Percentiles rank a stretch among this genome's conserved stretches.
Conservation (phyloP, 306 rosid species). For the Prosopis cineraria region DNA sequence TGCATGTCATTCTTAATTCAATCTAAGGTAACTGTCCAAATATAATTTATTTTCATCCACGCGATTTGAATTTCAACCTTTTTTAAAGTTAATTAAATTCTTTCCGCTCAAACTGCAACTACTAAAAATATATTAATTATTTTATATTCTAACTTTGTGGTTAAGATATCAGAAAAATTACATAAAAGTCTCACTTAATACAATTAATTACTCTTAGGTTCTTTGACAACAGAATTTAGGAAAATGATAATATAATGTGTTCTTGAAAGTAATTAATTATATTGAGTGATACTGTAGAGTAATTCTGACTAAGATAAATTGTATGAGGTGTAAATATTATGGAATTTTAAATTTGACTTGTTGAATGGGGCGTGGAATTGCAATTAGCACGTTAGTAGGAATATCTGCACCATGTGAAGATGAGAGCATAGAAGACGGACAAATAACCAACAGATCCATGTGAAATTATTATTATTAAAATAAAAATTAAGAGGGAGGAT, state of each 20-base stretch:
- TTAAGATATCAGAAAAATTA: no score
- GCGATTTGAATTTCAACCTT: background rate
- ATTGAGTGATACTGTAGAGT: no score
- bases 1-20: background rate
- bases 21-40: background rate
- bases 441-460: background rate
- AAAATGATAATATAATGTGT: no score
- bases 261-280: no score
- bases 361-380: slow-evolving; percentile 4
- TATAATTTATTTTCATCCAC: background rate
- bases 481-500: background rate
- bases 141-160: background rate
- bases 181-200: no score
- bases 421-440: background rate
- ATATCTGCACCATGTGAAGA: background rate
- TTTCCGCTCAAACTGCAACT: background rate
- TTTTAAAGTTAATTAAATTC: background rate
- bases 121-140: background rate
- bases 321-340: background rate
- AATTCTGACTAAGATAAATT: background rate
- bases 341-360: background rate
- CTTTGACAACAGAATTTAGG: no score
- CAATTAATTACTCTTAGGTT: no score
- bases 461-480: slow-evolving; percentile 24
- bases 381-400: slow-evolving; percentile 13